Percentiles rank a stretch among this genome's conserved stretches.
phyloP scores from a whole-genome alignment of 768 basidiomycete genomes.

The Lactarius indigo region DNA sequence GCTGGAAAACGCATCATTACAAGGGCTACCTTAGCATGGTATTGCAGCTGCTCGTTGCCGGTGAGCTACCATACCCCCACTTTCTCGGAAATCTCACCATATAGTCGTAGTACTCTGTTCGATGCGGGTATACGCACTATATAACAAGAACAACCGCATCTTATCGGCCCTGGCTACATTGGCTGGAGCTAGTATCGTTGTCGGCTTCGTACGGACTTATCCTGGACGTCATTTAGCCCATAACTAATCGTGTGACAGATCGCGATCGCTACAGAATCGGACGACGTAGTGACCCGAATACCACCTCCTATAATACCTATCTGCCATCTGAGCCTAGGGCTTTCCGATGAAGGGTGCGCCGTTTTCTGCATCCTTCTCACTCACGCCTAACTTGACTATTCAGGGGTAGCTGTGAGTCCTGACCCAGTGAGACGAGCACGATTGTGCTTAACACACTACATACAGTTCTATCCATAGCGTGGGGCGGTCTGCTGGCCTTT shows the following conservation, averaged over 20 bases:
- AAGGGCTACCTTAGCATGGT: neutral
- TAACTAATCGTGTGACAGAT: neutral
- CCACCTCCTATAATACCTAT: neutral
- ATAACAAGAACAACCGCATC: neutral
- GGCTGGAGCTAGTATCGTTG: neutral
- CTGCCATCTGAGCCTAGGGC: neutral
- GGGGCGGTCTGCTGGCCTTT: neutral
- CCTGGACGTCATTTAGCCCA: neutral
- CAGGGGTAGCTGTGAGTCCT: slow-evolving; percentile 4
- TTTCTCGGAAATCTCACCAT: neutral
- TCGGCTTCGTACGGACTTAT: neutral
- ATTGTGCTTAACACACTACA: neutral
- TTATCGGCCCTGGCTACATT: neutral
- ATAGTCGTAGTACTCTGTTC: neutral
- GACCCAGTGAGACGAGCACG: neutral
- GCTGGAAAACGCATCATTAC: neutral
- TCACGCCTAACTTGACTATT: neutral
- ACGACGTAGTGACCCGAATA: neutral
- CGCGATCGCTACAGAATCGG: slow-evolving; percentile 1
- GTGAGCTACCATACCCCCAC: neutral
- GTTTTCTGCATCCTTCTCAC: neutral
- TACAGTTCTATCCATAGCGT: slow-evolving; percentile 4
- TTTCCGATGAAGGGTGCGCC: slow-evolving; percentile 1
- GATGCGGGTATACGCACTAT: slow-evolving; percentile 5
- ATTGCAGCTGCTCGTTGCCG: neutral